Conservation (phyloP, 257 asterid species). For the Echium plantagineum region DNA sequence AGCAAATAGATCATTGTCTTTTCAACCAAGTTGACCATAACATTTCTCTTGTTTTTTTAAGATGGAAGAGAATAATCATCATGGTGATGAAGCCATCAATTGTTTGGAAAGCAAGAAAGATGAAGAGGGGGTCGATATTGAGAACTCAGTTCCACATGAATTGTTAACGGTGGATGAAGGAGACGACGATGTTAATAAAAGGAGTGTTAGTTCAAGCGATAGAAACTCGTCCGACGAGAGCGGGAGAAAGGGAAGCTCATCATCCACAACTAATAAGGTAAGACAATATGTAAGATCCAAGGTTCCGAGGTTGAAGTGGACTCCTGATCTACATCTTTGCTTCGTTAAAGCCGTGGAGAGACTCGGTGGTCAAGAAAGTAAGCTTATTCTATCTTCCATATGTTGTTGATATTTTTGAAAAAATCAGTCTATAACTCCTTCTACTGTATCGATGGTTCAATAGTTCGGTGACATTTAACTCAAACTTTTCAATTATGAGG, state of each 20-base stretch:
- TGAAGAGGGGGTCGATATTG: not conserved
- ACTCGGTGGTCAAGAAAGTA: slow-evolving; percentile 31
- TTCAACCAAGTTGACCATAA: not conserved
- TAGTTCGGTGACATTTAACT: too few relatives aligned
- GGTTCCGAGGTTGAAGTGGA: slow-evolving; percentile 29
- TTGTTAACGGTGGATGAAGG: slow-evolving; percentile 3
- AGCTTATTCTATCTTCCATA: slow-evolving; percentile 2
- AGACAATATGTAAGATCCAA: slow-evolving; percentile 25
- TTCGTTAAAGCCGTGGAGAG: slow-evolving; percentile 23
- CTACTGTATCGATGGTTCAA: too few relatives aligned
- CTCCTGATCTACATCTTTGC: slow-evolving; percentile 26
- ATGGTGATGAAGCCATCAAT: not conserved
- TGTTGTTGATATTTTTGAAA: too few relatives aligned
- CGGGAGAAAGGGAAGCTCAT: slow-evolving; percentile 6
- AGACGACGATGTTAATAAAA: slow-evolving; percentile 4
- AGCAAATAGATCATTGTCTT: not conserved
- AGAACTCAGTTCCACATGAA: too few relatives aligned
- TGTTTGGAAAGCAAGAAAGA: slow-evolving; percentile 1
- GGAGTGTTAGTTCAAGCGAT: slow-evolving; percentile 15
- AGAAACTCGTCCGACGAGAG: slow-evolving; percentile 5
- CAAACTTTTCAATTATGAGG: too few relatives aligned
- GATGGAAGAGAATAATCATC: slow-evolving; percentile 3
- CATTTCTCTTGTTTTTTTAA: slow-evolving; percentile 2
- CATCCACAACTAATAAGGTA: slow-evolving; percentile 11
- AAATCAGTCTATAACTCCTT: too few relatives aligned